These are phyloP conservation scores for Vanilla planifolia DNA, from an alignment of 106 monocot genomes.

Conservation along the genomic window DNA sequence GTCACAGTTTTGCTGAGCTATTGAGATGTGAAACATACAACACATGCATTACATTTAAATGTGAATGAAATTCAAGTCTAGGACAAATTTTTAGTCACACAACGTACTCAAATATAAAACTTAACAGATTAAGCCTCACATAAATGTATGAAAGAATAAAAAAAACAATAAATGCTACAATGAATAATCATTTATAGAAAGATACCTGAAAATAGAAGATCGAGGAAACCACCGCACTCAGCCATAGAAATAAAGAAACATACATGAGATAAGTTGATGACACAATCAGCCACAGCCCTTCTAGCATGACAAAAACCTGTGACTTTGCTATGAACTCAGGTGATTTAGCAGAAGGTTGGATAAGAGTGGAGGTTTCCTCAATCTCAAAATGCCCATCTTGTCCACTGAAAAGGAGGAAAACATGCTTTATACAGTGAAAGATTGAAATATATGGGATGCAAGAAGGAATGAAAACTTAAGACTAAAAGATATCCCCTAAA, in stretches of 20 bases:
- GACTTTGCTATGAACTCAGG: conserved; percentile 23
- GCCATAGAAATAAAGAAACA: conserved; percentile 80
- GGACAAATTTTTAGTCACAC: too few species aligned
- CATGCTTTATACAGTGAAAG: background rate
- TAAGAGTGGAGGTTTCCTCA: conserved; percentile 30
- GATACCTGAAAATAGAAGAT: conserved; percentile 97
- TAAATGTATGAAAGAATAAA: too few species aligned
- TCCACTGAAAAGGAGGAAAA: conserved; percentile 18
- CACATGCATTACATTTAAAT: too few species aligned
- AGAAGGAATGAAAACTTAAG: too few species aligned
- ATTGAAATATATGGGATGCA: background rate
- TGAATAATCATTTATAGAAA: too few species aligned
- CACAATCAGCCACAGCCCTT: conserved; percentile 77
- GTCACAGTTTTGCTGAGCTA: too few species aligned
- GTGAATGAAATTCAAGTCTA: too few species aligned
- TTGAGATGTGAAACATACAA: too few species aligned
- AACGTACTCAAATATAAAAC: too few species aligned
- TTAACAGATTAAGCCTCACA: too few species aligned
- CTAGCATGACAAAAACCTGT: conserved; percentile 51
- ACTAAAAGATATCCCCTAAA: too few species aligned
- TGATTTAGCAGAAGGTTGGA: conserved; percentile 44
- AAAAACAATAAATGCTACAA: too few species aligned
- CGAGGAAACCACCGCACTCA: conserved; percentile 95
- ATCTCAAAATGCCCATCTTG: conserved; percentile 23
- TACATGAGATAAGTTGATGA: conserved; percentile 74